phyloP scores from a whole-genome alignment of 2,329 filamentous ascomycete genomes.

The Gaeumannomyces sp. region DNA sequence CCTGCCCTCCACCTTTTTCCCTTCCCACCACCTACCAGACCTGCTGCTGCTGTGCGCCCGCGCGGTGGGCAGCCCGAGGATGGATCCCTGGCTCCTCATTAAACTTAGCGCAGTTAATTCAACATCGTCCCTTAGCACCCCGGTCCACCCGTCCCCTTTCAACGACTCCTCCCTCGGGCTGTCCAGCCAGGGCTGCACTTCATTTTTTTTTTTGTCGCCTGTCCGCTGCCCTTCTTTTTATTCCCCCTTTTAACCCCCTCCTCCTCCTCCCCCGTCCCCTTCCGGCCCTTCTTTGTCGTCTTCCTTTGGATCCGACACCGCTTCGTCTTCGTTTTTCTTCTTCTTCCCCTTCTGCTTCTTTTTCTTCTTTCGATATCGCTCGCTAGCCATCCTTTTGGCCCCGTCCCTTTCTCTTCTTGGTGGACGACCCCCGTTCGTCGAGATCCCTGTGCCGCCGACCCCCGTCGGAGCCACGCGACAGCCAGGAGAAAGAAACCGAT shows the following conservation, averaged over 20 bases:
- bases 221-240: slow-evolving; percentile 19
- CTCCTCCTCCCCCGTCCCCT: slow-evolving; percentile 30
- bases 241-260: slow-evolving; percentile 22
- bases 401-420: slow-evolving; percentile 5
- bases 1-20: neutral
- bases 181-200: slow-evolving; percentile 5
- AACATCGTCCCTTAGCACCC: slow-evolving; percentile 21
- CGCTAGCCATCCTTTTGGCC: slow-evolving; percentile 11
- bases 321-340: slow-evolving; percentile 15
- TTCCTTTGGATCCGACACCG: slow-evolving; percentile 19
- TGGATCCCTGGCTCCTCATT: slow-evolving; percentile 29
- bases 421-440: neutral
- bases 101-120: slow-evolving; percentile 36
- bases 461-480: neutral
- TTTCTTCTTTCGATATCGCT: slow-evolving; percentile 25
- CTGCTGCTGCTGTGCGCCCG: neutral
- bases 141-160: slow-evolving; percentile 14
- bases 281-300: slow-evolving; percentile 23
- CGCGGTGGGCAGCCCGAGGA: slow-evolving; percentile 3
- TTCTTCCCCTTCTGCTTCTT: slow-evolving; percentile 20
- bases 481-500: neutral
- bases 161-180: slow-evolving; percentile 19
- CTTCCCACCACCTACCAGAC: neutral
- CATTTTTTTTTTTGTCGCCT: slow-evolving; percentile 19
- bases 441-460: neutral